Percentiles rank a stretch among this genome's conserved stretches.
Conservation (phyloP, 371 early-diverging fungal genomes). For the Nematocida sp. region DNA sequence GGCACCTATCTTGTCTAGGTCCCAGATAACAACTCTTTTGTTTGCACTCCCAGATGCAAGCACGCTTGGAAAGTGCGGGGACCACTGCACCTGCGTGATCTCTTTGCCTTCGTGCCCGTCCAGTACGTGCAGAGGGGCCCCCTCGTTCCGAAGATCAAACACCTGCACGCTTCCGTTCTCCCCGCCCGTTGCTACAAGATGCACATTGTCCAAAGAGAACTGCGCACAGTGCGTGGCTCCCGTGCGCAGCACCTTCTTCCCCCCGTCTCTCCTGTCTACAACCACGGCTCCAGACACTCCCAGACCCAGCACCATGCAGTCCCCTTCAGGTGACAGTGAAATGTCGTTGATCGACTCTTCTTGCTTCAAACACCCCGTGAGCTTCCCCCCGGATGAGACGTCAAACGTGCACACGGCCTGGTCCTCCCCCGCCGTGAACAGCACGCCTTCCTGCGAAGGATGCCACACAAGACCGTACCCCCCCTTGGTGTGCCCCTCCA, state of each 20-base stretch:
- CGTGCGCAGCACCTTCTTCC: slow-evolving; percentile 34
- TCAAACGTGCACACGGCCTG: slow-evolving; percentile 75
- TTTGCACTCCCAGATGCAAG: slow-evolving; percentile 81
- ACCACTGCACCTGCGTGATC: slow-evolving; percentile 83
- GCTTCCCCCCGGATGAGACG: slow-evolving; percentile 66
- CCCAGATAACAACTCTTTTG: slow-evolving; percentile 87
- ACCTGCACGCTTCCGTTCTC: slow-evolving; percentile 81
- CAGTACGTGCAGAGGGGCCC: slow-evolving; percentile 72
- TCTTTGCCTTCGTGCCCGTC: slow-evolving; percentile 78
- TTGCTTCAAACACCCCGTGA: slow-evolving; percentile 64
- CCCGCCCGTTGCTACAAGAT: slow-evolving; percentile 83
- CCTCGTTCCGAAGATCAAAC: slow-evolving; percentile 87
- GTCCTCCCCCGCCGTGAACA: slow-evolving; percentile 78
- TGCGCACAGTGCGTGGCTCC: slow-evolving; percentile 82
- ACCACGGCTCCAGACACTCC: slow-evolving; percentile 67
- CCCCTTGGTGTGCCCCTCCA: slow-evolving; percentile 80
- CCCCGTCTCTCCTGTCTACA: slow-evolving; percentile 72
- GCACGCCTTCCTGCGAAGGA: slow-evolving; percentile 65
- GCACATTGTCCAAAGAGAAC: slow-evolving; percentile 77
- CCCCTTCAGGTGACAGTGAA: slow-evolving; percentile 85
- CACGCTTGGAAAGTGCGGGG: slow-evolving; percentile 78
- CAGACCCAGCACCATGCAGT: slow-evolving; percentile 75
- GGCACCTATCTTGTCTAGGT: slow-evolving; percentile 78
- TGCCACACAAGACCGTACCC: slow-evolving; percentile 75
- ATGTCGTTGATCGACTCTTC: slow-evolving; percentile 82